Base-by-base conservation (phyloP, 176 grass and related monocot species). In the Oryza nivara region DNA sequence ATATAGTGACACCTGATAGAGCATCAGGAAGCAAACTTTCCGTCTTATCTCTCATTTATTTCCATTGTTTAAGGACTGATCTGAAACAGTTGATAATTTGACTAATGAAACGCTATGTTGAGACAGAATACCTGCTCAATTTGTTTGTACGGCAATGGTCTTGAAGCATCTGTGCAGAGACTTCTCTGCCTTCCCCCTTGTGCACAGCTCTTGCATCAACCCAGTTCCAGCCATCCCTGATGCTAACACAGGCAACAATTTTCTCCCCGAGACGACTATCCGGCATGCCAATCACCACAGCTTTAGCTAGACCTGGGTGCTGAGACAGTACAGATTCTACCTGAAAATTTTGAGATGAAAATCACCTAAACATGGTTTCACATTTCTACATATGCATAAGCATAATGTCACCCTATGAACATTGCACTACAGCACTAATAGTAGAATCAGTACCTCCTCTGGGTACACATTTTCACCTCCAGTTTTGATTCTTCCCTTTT, bases 381-480 rank as follows among this genome's bases (percentile, higher is more conserved):
- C 34, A 54, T 46, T 40, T 22, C 28, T 32, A 5, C 19, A 81
- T 32, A 32, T 32, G 3, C 65, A 38, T 54, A 69, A 11, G 32
- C 65, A 46, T 70, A 80, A 54, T 54, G 48, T 52, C 46, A 70
- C 17, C 46, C 38, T 54, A 30, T 54, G 66, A 70, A 66, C 11
- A 70, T 7, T 65, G 3, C 61, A 40, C 3, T 43, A 14, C 17
- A 65, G 10, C 7, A 77, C 9, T 44, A 12, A 35, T 9, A 36
- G 11, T 67, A 77, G 15, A 79, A 51, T 9, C 77, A 34, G 22
- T 41, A 98, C 96, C 93, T 98, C 96, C 87, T 98, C 96, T 0
- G 93, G 96, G 65, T 93, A 98, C 13, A 98, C 88, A 89, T 95
- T 95, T 86, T 98, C 96, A 34, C 93, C 96, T 54, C 96, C 96